phyloP scores from a whole-genome alignment of 2,329 filamentous ascomycete genomes.

The Fusarium heterosporum region DNA sequence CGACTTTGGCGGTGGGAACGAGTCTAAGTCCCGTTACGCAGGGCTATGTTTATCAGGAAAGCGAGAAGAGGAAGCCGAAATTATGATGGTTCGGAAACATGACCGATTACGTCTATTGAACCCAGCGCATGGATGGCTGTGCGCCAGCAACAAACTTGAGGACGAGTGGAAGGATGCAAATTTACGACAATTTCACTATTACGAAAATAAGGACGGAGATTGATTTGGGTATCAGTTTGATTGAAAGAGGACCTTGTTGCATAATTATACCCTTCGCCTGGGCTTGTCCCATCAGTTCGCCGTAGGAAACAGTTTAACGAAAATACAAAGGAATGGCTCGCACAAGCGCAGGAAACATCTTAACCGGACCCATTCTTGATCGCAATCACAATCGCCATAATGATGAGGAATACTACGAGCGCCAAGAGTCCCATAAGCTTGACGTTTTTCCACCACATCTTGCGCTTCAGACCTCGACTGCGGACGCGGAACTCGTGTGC shows the following conservation, averaged over 20 bases:
- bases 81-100: constrained; percentile 49
- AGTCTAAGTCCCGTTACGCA: constrained; percentile 64
- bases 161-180: neutral
- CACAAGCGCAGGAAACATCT: constrained; percentile 9
- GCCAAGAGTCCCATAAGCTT: constrained; percentile 87
- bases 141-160: neutral
- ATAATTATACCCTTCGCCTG: constrained; percentile 44
- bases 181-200: constrained; percentile 9
- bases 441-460: constrained; percentile 99
- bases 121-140: neutral
- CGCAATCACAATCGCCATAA: constrained; percentile 66
- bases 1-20: constrained; percentile 44
- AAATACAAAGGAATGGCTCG: constrained; percentile 35
- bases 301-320: constrained; percentile 38
- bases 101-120: neutral
- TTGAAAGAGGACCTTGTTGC: constrained; percentile 38
- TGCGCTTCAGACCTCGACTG: constrained; percentile 84
- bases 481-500: constrained; percentile 91
- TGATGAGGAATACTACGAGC: constrained; percentile 73
- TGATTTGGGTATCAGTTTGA: constrained; percentile 29
- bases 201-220: neutral
- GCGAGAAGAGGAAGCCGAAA: constrained; percentile 48
- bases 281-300: constrained; percentile 40
- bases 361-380: constrained; percentile 57
- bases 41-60: constrained; percentile 70